A percentile compares a stretch with the other conserved stretches of the same genome.
These are phyloP conservation scores for Amylostereum chailletii DNA, from an alignment of 1,284 basidiomycete genomes.

Conservation along the genomic window DNA sequence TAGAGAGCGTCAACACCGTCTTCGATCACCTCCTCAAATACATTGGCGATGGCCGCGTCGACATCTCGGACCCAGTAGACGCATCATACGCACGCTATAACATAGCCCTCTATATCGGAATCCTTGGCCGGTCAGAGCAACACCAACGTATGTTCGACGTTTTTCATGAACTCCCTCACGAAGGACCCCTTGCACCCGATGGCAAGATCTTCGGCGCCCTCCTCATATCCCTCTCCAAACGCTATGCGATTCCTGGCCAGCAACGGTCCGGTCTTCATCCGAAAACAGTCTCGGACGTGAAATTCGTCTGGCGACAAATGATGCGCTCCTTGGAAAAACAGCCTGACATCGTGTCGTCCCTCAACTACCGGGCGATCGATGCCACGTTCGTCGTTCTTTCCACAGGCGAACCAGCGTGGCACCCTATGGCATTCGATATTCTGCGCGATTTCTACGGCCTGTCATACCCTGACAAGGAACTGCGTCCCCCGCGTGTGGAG, in stretches of 20 bases:
- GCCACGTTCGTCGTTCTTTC: conserved; percentile 43
- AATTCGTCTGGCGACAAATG: conserved; percentile 58
- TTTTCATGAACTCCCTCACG: conserved; percentile 51
- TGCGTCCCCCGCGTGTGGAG: conserved; percentile 26
- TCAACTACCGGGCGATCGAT: conserved; percentile 45
- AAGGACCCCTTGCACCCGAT: conserved; percentile 49
- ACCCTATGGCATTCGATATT: conserved; percentile 55
- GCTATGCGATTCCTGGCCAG: conserved; percentile 8
- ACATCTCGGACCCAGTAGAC: too few relatives aligned
- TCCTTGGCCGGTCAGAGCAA: conserved; percentile 47
- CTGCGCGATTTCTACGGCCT: conserved; percentile 50
- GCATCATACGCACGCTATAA: conserved; percentile 21
- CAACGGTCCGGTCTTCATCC: conserved; percentile 7
- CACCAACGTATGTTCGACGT: conserved; percentile 65
- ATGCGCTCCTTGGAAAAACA: conserved; percentile 37
- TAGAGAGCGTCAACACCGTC: conserved; percentile 47
- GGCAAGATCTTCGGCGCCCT: conserved; percentile 52
- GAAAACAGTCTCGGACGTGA: conserved; percentile 43
- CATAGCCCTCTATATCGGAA: conserved; percentile 49
- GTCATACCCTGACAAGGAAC: conserved; percentile 30
- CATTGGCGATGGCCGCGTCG: conserved; percentile 16
- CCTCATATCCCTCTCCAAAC: conserved; percentile 40
- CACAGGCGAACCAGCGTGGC: conserved; percentile 46
- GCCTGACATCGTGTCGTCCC: conserved; percentile 24
- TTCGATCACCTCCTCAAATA: conserved; percentile 47